Percentiles rank a stretch among this genome's conserved stretches.
These are phyloP conservation scores for Chrysosporium queenslandicum DNA, from an alignment of 2,329 filamentous ascomycete species.

Conservation along the genomic window DNA sequence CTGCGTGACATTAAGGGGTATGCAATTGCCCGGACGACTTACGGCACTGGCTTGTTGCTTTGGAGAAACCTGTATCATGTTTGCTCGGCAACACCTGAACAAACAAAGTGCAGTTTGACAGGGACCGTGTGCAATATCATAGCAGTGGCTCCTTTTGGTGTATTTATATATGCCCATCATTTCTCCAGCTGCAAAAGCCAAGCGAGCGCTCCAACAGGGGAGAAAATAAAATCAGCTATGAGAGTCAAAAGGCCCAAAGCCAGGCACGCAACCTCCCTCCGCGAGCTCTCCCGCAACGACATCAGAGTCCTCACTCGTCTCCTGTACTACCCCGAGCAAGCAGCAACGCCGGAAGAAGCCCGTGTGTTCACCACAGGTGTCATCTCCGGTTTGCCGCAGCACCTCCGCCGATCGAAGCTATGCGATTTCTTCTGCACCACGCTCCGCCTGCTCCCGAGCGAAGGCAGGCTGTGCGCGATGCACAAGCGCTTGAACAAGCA, in stretches of 20 bases:
- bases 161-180: too few relatives aligned
- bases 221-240: not conserved
- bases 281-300: conserved; percentile 6
- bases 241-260: not conserved
- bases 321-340: not conserved
- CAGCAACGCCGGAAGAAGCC: not conserved
- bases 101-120: too few relatives aligned
- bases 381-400: not conserved
- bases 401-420: conserved; percentile 13
- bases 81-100: too few relatives aligned
- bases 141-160: too few relatives aligned
- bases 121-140: too few relatives aligned
- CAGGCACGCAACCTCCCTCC: conserved; percentile 2
- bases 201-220: too few relatives aligned
- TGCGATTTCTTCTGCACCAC: conserved; percentile 7
- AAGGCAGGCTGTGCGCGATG: conserved; percentile 12
- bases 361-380: not conserved
- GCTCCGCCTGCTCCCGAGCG: conserved; percentile 1
- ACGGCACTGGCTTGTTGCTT: too few relatives aligned
- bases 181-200: too few relatives aligned
- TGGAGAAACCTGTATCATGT: too few relatives aligned
- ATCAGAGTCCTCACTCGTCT: conserved; percentile 11
- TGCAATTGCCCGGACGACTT: too few relatives aligned
- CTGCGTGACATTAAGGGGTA: too few relatives aligned
- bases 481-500: conserved; percentile 19